These are phyloP conservation scores for Cladophialophora chaetospira DNA, from an alignment of 2,329 filamentous ascomycete species.

Conservation along the genomic window DNA sequence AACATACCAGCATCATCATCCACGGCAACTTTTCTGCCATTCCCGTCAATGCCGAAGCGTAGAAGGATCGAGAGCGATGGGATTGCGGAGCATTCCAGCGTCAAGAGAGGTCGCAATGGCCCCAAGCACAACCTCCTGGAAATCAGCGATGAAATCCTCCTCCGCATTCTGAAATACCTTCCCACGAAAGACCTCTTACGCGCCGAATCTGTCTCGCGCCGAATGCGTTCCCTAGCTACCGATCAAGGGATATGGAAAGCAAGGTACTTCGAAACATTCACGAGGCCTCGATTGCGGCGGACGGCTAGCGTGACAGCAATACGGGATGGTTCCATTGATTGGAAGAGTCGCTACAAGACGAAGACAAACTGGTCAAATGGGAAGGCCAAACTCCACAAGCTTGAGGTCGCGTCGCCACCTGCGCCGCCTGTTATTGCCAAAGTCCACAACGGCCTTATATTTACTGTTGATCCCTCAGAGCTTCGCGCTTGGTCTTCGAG, in stretches of 20 bases:
- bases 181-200: conserved; percentile 67
- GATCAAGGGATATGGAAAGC: conserved; percentile 91
- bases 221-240: conserved; percentile 69
- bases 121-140: conserved; percentile 56
- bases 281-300: conserved; percentile 15
- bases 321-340: conserved; percentile 61
- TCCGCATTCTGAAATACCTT: conserved; percentile 81
- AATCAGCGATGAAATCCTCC: conserved; percentile 83
- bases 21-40: too few relatives aligned
- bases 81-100: background rate
- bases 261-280: conserved; percentile 77
- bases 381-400: conserved; percentile 75
- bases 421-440: conserved; percentile 71
- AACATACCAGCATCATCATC: too few relatives aligned
- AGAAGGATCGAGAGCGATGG: conserved; percentile 21
- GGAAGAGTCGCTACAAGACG: conserved; percentile 87
- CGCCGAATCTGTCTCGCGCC: conserved; percentile 70
- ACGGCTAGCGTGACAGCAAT: conserved; percentile 42
- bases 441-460: conserved; percentile 72
- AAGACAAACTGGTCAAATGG: conserved; percentile 90
- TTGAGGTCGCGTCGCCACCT: conserved; percentile 61
- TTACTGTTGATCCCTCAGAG: conserved; percentile 72
- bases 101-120: conserved; percentile 25
- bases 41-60: conserved; percentile 28
- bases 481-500: conserved; percentile 78